Evolutionary conservation across 768 basidiomycete genomes (phyloP), one percentile per base, ranked within the genome.

Genomic region (Lentinula raphanica): DNA sequence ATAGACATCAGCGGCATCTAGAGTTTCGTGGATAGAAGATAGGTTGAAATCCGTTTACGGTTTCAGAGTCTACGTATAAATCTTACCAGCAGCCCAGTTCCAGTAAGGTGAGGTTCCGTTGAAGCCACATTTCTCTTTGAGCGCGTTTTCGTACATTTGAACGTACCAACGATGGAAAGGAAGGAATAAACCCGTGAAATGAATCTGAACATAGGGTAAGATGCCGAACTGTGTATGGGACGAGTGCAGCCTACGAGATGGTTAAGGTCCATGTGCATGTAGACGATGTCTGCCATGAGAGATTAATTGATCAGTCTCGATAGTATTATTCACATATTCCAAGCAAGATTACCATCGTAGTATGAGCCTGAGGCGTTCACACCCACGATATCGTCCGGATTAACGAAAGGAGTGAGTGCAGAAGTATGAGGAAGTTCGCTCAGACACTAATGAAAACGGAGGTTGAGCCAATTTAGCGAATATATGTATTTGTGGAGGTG

Each of bases 151-250:
- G 49, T 62, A 63, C 13, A 51, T 32, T 32, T 62, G 36, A 13
- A 68, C 49, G 38, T 60, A 60, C 62, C 59, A 64, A 29, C 67
- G 65, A 54, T 68, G 67, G 62, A 66, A 68, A 6, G 66, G 66
- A 38, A 67, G 54, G 39, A 67, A 67, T 2, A 65, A 35, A 21
- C 63, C 67, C 12, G 63, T 67, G 7, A 56, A 61, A 46, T 66
- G 64, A 13, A 67, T 63, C 63, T 64, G 27, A 7, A 36, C 23
- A 2, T 23, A 38, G 13, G 35, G 42, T 25, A 4, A 53, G 32
- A 25, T 53, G 9, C 31, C 13, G 9, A 11, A 25, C 15, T 13
- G 29, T 15, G 15, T 23, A 42, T 23, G 45, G 21, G 39, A 27
- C 13, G 36, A 31, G 42, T 46, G 15, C 17, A 39, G 46, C 46